Conservation (phyloP, 495 filamentous ascomycete species). For the Trichoderma orchidacearum region DNA sequence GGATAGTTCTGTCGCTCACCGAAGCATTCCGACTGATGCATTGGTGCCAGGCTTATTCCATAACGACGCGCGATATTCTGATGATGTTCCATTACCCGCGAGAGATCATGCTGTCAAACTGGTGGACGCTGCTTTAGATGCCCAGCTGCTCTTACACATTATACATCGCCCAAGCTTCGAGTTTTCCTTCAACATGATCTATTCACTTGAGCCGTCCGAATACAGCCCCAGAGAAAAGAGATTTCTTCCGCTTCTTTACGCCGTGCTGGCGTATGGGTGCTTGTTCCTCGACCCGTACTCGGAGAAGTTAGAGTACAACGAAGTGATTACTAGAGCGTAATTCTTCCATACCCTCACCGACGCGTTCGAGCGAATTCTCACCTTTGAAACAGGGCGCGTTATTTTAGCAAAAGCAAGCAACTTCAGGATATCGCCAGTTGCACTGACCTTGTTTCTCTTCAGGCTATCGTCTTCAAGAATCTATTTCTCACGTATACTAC, state of each 20-base stretch:
- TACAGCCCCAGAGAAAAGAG: background rate
- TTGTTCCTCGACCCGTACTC: background rate
- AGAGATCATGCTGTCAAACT: background rate
- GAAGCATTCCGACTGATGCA: background rate
- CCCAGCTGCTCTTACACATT: background rate
- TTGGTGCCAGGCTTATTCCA: background rate
- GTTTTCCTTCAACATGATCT: background rate
- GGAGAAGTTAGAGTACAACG: background rate
- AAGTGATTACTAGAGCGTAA: background rate
- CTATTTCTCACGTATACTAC: background rate
- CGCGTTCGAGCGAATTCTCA: background rate
- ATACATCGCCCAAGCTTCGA: background rate
- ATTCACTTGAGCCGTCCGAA: background rate
- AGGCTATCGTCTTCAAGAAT: background rate
- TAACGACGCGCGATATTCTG: background rate
- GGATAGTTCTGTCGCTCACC: background rate
- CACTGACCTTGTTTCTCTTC: background rate
- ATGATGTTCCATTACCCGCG: background rate
- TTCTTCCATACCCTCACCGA: background rate
- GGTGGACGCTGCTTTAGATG: background rate
- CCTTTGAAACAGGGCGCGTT: background rate
- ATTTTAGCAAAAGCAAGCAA: background rate
- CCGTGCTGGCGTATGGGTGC: background rate
- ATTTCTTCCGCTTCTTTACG: background rate
- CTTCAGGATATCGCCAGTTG: background rate